phyloP scores from a whole-genome alignment of 495 filamentous ascomycete genomes.

The Durotheca rogersii region DNA sequence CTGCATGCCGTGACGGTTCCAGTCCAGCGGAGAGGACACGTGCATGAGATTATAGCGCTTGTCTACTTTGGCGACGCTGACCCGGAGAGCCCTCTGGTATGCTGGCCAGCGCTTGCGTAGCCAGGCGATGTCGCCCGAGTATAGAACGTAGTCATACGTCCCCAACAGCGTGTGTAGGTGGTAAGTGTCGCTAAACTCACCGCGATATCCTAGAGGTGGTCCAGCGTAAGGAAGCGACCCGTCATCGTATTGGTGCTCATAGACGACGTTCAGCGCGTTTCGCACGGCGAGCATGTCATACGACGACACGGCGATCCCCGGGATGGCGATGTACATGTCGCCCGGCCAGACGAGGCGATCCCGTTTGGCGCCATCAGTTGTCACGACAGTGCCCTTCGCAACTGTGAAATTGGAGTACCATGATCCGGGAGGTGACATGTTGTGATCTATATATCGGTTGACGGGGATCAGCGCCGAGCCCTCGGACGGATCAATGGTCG shows the following conservation, averaged over 20 bases:
- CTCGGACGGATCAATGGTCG: constrained; percentile 52
- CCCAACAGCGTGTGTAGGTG: constrained; percentile 63
- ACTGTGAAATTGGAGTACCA: constrained; percentile 52
- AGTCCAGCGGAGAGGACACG: constrained; percentile 56
- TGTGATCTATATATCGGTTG: constrained; percentile 39
- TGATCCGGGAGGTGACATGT: constrained; percentile 34
- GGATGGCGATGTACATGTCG: constrained; percentile 51
- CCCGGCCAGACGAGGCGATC: constrained; percentile 60
- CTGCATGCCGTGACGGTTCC: constrained; percentile 52
- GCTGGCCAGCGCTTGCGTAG: constrained; percentile 50
- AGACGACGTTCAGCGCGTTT: constrained; percentile 50
- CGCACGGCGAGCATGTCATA: constrained; percentile 46
- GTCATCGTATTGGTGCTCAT: constrained; percentile 44
- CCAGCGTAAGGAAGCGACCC: constrained; percentile 61
- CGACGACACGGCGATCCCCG: constrained; percentile 47
- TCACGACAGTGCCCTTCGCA: constrained; percentile 51
- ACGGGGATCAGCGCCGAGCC: constrained; percentile 51
- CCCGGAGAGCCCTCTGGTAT: constrained; percentile 52
- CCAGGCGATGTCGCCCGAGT: constrained; percentile 55
- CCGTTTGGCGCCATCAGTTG: constrained; percentile 59
- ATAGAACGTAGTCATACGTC: constrained; percentile 61
- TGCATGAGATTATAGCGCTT: constrained; percentile 50
- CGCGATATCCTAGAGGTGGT: constrained; percentile 55
- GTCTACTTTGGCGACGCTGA: constrained; percentile 55
- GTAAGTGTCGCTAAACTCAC: constrained; percentile 59